phyloP scores from a whole-genome alignment of 2,329 filamentous ascomycete genomes.

The Xylaria sp. region DNA sequence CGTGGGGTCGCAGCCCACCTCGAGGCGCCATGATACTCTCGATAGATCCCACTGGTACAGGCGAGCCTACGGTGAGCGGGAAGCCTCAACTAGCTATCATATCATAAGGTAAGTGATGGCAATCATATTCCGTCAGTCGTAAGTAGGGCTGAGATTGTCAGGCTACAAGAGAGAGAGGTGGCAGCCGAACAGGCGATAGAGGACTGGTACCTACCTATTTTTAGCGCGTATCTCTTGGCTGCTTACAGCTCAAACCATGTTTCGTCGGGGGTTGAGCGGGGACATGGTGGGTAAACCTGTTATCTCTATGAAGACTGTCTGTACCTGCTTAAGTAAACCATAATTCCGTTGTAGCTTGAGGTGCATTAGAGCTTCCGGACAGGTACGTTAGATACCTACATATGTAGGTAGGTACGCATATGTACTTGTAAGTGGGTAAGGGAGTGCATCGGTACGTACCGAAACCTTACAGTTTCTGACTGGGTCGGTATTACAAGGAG shows the following conservation, averaged over 20 bases:
- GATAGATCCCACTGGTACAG: neutral
- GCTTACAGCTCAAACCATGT: neutral
- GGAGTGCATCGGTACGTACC: too few relatives aligned
- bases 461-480: too few relatives aligned
- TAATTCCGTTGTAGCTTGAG: too few relatives aligned
- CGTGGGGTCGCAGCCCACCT: conserved; percentile 28
- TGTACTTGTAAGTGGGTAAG: too few relatives aligned
- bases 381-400: too few relatives aligned
- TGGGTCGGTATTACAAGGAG: too few relatives aligned
- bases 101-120: neutral
- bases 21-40: conserved; percentile 35
- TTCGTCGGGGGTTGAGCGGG: neutral
- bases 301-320: too few relatives aligned
- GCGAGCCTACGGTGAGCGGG: neutral
- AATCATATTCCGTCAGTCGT: neutral
- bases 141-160: conserved; percentile 5
- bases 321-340: too few relatives aligned
- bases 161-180: neutral
- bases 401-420: too few relatives aligned
- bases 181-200: neutral
- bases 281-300: neutral
- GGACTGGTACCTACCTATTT: neutral
- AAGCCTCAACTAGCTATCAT: neutral
- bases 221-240: neutral
- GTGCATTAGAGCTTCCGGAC: too few relatives aligned